phyloP scores from a whole-genome alignment of 257 asterid genomes.

The Nicotiana undulata region DNA sequence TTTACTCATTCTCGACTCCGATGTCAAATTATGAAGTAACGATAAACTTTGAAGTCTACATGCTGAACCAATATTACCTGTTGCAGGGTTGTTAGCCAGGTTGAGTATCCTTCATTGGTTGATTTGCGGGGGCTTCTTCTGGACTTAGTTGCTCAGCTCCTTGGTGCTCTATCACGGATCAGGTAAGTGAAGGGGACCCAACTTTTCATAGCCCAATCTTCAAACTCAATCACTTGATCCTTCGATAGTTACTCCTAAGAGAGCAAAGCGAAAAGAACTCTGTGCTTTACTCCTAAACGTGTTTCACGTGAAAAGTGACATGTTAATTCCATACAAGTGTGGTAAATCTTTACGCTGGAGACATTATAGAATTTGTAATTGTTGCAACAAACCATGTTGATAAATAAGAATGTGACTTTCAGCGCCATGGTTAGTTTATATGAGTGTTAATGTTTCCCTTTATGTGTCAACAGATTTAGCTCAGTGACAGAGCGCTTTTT shows the following conservation, averaged over 20 bases:
- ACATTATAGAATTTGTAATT: not conserved
- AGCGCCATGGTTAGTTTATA: not conserved
- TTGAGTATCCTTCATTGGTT: conserved; percentile 94
- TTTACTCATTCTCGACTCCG: not conserved
- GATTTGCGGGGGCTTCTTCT: conserved; percentile 98
- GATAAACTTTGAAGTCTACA: not conserved
- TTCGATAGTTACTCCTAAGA: not conserved
- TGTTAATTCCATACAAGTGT: not conserved
- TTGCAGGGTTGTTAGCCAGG: conserved; percentile 96
- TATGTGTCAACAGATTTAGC: conserved; percentile 67
- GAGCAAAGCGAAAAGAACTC: not conserved
- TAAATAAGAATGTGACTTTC: conserved; percentile 1
- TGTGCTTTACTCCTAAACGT: not conserved
- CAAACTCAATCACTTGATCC: not conserved
- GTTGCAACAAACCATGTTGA: not conserved
- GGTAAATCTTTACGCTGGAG: not conserved
- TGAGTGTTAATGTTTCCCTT: conserved; percentile 15
- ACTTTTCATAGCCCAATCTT: not conserved
- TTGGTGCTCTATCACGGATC: conserved; percentile 94
- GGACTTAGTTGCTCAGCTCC: conserved; percentile 99
- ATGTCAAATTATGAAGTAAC: not conserved
- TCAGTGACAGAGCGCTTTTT: conserved; percentile 98
- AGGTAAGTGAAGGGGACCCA: conserved; percentile 40
- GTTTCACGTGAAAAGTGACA: not conserved
- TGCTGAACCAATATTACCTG: conserved; percentile 13